Evolutionary conservation across 75 land plant genomes (phyloP).

Genomic region (Sequoia sempervirens): DNA sequence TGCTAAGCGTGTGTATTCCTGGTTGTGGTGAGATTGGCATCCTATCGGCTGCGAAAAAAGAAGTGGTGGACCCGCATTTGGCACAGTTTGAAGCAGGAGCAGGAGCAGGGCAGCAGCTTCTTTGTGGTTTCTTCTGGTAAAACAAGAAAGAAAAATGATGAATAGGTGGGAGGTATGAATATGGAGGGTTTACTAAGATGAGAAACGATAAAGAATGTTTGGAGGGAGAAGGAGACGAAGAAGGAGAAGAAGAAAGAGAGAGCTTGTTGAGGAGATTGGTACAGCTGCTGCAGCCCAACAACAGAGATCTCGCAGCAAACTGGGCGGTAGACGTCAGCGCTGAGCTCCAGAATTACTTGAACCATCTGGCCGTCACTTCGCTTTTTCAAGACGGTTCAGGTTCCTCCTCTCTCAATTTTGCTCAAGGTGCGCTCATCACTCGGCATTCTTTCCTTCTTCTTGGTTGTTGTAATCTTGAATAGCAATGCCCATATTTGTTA

Average conservation of each 20-base stretch:
- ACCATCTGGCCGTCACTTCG: conserved; percentile 68
- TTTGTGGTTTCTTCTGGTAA: neutral
- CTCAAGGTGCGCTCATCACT: conserved; percentile 57
- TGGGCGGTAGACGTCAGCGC: conserved; percentile 82
- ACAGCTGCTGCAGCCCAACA: conserved; percentile 52
- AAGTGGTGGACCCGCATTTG: too few species aligned
- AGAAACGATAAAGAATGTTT: neutral
- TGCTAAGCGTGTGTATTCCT: too few species aligned
- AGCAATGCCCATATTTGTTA: neutral
- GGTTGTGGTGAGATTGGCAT: too few species aligned
- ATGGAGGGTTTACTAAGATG: neutral
- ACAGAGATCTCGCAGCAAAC: conserved; percentile 65
- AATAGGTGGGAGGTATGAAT: neutral
- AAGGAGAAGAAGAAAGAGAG: neutral
- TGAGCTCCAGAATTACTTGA: conserved; percentile 73
- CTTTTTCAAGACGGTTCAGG: conserved; percentile 26
- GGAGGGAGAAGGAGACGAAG: neutral
- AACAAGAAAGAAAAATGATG: neutral
- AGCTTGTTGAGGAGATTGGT: conserved; percentile 11
- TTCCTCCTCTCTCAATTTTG: conserved; percentile 62
- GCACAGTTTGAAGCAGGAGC: too few species aligned
- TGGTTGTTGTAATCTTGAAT: neutral
- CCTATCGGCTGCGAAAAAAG: too few species aligned
- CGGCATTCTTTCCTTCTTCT: neutral
- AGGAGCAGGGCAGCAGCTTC: neutral